Conservation (phyloP, 2,329 filamentous ascomycete species). For the Madurella fahalii region DNA sequence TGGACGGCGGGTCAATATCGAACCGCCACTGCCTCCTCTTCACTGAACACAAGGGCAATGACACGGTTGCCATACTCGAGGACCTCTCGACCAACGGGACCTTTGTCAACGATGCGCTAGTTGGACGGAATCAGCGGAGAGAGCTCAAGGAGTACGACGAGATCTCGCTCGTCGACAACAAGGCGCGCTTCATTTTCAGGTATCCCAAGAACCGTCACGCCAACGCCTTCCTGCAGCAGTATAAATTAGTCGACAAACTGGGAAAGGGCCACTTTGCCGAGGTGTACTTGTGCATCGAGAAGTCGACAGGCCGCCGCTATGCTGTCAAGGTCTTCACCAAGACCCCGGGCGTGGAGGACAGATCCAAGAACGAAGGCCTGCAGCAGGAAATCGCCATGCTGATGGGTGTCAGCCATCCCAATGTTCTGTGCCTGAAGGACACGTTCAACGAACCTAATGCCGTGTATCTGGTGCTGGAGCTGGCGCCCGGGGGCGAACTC, state of each 20-base stretch:
- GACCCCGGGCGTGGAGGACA: conserved; percentile 74
- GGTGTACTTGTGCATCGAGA: conserved; percentile 60
- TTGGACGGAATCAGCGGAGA: conserved; percentile 87
- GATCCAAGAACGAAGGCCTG: conserved; percentile 76
- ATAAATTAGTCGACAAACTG: conserved; percentile 57
- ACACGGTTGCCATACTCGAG: conserved; percentile 70
- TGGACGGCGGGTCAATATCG: conserved; percentile 76
- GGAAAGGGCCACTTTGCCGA: conserved; percentile 27
- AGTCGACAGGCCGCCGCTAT: conserved; percentile 72
- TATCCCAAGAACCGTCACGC: conserved; percentile 74
- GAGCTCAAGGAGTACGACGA: conserved; percentile 89
- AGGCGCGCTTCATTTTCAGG: conserved; percentile 84
- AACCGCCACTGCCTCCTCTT: conserved; percentile 67
- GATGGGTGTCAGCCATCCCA: conserved; percentile 95
- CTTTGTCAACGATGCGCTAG: conserved; percentile 85
- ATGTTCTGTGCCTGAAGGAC: conserved; percentile 88
- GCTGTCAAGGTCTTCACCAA: conserved; percentile 96
- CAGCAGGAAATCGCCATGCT: conserved; percentile 95
- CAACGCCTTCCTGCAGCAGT: conserved; percentile 81
- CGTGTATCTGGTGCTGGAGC: conserved; percentile 85
- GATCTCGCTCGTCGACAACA: conserved; percentile 71
- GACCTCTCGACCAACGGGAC: conserved; percentile 96
- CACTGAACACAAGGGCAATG: conserved; percentile 35
- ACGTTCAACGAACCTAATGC: conserved; percentile 89
- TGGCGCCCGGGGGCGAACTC: conserved; percentile 87